These are phyloP conservation scores for Guillardia theta DNA, from an alignment of 78 protist genomes.

Conservation along the genomic window DNA sequence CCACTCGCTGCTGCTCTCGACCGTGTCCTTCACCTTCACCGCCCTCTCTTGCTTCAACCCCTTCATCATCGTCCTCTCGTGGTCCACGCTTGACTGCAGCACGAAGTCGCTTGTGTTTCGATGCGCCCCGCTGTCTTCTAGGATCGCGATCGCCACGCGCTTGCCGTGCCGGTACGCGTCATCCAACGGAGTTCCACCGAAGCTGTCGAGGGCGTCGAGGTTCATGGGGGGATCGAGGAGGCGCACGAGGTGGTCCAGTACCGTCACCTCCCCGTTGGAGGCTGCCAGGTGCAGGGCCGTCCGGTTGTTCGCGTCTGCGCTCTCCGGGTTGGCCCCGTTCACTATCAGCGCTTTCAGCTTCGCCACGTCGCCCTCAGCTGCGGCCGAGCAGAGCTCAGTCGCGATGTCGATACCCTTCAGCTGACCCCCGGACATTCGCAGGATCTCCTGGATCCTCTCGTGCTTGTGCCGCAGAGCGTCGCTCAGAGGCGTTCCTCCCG, in stretches of 20 bases:
- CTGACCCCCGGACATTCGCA: not conserved
- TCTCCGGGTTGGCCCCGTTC: not conserved
- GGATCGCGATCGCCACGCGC: not conserved
- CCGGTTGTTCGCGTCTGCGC: not conserved
- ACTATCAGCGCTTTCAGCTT: not conserved
- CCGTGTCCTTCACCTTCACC: too few relatives aligned
- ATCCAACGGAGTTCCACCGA: conserved; percentile 21
- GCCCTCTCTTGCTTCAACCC: too few relatives aligned
- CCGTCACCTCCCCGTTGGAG: not conserved
- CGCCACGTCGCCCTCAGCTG: not conserved
- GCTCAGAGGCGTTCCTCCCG: conserved; percentile 69
- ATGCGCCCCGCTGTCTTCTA: not conserved
- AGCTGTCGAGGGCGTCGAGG: not conserved
- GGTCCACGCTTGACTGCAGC: too few relatives aligned
- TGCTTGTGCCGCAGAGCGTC: conserved; percentile 59
- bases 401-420: not conserved
- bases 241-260: not conserved
- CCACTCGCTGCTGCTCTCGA: too few relatives aligned
- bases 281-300: conserved; percentile 31
- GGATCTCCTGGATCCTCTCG: not conserved
- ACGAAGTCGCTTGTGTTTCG: too few relatives aligned
- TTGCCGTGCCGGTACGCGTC: not conserved
- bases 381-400: not conserved
- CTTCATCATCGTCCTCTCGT: too few relatives aligned
- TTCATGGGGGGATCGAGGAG: not conserved